These are phyloP conservation scores for Debaryomyces nepalensis DNA, from an alignment of 1,139 yeast genomes.

Conservation along the genomic window DNA sequence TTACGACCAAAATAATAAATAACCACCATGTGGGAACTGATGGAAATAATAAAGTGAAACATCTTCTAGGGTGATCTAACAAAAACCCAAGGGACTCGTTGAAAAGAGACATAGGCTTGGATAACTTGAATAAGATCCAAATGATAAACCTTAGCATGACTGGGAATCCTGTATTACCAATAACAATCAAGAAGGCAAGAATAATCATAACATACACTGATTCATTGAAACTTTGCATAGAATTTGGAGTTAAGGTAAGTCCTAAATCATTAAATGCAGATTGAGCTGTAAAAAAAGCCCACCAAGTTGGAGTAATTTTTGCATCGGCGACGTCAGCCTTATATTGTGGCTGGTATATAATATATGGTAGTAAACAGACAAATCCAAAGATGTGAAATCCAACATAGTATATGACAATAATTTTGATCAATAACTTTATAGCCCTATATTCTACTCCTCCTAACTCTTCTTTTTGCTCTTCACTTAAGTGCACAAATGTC, in stretches of 20 bases:
- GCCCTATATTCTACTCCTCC: conserved; percentile 98
- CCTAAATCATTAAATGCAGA: conserved; percentile 88
- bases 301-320: conserved; percentile 82
- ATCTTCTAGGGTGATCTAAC: conserved; percentile 94
- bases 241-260: conserved; percentile 74
- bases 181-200: conserved; percentile 70
- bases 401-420: conserved; percentile 68
- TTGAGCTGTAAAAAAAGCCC: conserved; percentile 85
- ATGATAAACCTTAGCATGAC: conserved; percentile 75
- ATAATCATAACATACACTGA: conserved; percentile 69
- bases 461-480: conserved; percentile 85
- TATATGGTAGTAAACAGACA: conserved; percentile 69
- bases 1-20: conserved; percentile 66
- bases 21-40: conserved; percentile 96
- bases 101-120: conserved; percentile 66
- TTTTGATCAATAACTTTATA: conserved; percentile 70
- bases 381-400: conserved; percentile 74
- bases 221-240: conserved; percentile 67
- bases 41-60: conserved; percentile 91
- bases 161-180: conserved; percentile 96
- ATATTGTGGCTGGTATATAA: conserved; percentile 49
- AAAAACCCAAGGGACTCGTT: conserved; percentile 84
- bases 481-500: conserved; percentile 79
- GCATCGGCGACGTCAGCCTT: conserved; percentile 44
- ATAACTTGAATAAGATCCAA: conserved; percentile 73